Base-by-base conservation (phyloP, 257 asterid genomes). In the Gentiana dahurica region DNA sequence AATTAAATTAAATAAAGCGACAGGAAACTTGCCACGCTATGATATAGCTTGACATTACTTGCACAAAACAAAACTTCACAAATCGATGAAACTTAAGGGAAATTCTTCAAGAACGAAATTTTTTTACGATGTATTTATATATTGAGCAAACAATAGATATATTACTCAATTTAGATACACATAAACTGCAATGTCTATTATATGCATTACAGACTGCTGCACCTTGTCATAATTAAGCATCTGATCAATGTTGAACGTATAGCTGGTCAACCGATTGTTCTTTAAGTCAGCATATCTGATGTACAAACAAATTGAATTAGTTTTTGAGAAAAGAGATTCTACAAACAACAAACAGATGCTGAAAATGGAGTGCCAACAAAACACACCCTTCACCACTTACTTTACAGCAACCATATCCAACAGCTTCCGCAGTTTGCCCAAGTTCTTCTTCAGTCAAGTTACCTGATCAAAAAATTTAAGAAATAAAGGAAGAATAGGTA, bases 391-490 rank as follows among this genome's bases (percentile, higher is more conserved):
- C 41, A 4, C 53, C 57, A 62, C 88, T 74, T 68, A 87, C 98
- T 92, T 85, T 37, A 92, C 84, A 69, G 97, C 98, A 15, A 36
- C 98, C 95, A 70, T 92, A 92, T 77, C 98, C 98, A 55, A 92
- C 77, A 33, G 97, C 98, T 74, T 92, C 98, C 46, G 97, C 95
- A 75, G 86, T 88, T 71, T 74, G 57, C 50, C 88, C 95, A 24
- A 92, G 93, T 83, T 88, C 98, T 73, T 85, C 95, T 24, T 59
- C 80, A 8, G 97, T 81, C 95, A 89, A 88, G 72, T 83, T 88
- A 58, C 95, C 98, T 92, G 80, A 59, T 54, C 59, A 71, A 53
- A 10, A 69, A 58, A 65, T 60, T 62, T 34, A 34, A 68, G 35
- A 13, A 5, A 15, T 15, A 15, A 46, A 12, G n/a, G 36, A 38